Conservation (phyloP, 768 basidiomycete genomes). For the Crassisporium funariophilum region DNA sequence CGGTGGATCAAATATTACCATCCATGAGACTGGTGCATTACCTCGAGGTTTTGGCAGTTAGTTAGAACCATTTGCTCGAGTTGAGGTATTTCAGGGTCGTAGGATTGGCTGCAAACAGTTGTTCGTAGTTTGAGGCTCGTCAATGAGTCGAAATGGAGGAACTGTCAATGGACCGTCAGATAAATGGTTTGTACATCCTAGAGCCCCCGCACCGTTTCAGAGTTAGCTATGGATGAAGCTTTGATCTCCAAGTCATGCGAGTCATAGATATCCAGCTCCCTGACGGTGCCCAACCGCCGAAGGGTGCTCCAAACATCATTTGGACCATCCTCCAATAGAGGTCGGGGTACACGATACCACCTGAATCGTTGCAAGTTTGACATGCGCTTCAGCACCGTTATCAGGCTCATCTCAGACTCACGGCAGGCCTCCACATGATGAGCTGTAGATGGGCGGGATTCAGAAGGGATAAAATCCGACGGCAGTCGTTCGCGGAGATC, state of each 20-base stretch:
- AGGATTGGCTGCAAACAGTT: not conserved
- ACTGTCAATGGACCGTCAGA: not conserved
- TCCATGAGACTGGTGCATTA: not conserved
- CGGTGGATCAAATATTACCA: not conserved
- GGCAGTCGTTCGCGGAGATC: conserved; percentile 10
- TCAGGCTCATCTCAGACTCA: not conserved
- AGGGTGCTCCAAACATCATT: conserved; percentile 9
- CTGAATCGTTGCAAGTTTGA: conserved; percentile 1
- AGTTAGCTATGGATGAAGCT: not conserved
- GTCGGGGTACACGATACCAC: conserved; percentile 8
- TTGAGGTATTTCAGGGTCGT: not conserved
- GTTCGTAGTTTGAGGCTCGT: not conserved
- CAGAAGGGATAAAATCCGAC: not conserved
- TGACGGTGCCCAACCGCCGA: conserved; percentile 3
- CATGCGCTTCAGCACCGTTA: conserved; percentile 6
- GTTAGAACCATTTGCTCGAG: not conserved
- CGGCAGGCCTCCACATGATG: not conserved
- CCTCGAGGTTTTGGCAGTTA: not conserved
- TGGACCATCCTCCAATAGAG: not conserved
- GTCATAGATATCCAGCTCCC: conserved; percentile 9
- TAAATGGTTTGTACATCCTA: not conserved
- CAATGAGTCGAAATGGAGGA: not conserved
- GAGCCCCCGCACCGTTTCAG: not conserved
- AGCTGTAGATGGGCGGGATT: not conserved
- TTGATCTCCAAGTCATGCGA: not conserved